Conservation (phyloP, 139 green algal genomes). For the Nannochloris sp. region DNA sequence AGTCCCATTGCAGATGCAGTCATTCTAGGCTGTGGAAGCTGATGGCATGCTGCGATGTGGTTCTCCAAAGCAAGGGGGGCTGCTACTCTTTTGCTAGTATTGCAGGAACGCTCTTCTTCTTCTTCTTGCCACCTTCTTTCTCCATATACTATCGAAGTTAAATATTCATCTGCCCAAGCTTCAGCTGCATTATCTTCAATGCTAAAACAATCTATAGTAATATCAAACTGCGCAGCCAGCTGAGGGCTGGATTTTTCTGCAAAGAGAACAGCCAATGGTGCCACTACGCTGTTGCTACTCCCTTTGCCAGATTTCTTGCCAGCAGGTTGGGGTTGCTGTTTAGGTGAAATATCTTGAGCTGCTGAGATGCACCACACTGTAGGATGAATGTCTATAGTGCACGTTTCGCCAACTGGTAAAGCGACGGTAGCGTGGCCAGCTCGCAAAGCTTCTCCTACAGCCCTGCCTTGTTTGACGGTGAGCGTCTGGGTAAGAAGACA, state of each 20-base stretch:
- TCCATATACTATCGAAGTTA: not conserved
- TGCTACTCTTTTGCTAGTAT: not conserved
- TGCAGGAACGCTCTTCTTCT: too few relatives aligned
- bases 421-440: not conserved
- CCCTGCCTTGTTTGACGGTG: not conserved
- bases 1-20: conserved; percentile 2
- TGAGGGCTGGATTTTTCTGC: not conserved
- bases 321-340: too few relatives aligned
- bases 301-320: too few relatives aligned
- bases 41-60: not conserved
- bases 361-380: not conserved
- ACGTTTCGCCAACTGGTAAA: conserved; percentile 1
- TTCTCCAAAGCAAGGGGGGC: not conserved
- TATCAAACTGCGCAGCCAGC: not conserved
- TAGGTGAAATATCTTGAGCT: too few relatives aligned
- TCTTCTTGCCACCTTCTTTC: too few relatives aligned
- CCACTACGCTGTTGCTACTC: too few relatives aligned
- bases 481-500: conserved; percentile 14
- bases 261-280: too few relatives aligned
- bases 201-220: not conserved
- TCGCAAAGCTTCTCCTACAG: conserved; percentile 8
- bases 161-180: not conserved
- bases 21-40: conserved; percentile 3
- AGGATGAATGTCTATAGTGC: conserved; percentile 13
- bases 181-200: not conserved